phyloP scores from a whole-genome alignment of 164 flowering plant genomes.

The Piper longum region DNA sequence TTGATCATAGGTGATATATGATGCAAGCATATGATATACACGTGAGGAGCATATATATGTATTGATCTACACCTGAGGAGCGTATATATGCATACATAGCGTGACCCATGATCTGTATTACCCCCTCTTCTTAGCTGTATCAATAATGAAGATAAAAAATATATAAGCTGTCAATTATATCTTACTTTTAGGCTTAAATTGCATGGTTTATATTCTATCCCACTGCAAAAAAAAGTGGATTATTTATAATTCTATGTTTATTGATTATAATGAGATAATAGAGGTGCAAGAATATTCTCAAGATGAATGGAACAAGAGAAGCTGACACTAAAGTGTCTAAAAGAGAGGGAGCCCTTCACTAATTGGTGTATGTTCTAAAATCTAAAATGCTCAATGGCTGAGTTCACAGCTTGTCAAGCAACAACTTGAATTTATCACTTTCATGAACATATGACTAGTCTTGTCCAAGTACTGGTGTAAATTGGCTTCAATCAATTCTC shows the following conservation, averaged over 20 bases:
- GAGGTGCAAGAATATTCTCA: conserved; percentile 12
- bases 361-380: neutral
- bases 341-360: neutral
- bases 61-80: too few relatives aligned
- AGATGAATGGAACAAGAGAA: conserved; percentile 19
- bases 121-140: too few relatives aligned
- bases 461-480: conserved; percentile 17
- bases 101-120: too few relatives aligned
- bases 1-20: too few relatives aligned
- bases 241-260: neutral
- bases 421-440: conserved; percentile 9
- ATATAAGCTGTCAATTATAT: too few relatives aligned
- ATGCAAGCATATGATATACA: too few relatives aligned
- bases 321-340: conserved; percentile 13
- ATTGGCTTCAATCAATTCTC: neutral
- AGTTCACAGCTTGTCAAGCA: conserved; percentile 49
- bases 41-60: too few relatives aligned
- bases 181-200: too few relatives aligned
- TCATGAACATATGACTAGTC: conserved; percentile 13
- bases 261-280: conserved; percentile 1
- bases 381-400: conserved; percentile 7
- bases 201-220: neutral
- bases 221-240: too few relatives aligned
- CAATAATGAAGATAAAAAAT: too few relatives aligned
- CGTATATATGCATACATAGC: too few relatives aligned